Evolutionary conservation across 345 rosid genomes (phyloP), one percentile per base, ranked within the genome.

Genomic region (Gossypium bickii): DNA sequence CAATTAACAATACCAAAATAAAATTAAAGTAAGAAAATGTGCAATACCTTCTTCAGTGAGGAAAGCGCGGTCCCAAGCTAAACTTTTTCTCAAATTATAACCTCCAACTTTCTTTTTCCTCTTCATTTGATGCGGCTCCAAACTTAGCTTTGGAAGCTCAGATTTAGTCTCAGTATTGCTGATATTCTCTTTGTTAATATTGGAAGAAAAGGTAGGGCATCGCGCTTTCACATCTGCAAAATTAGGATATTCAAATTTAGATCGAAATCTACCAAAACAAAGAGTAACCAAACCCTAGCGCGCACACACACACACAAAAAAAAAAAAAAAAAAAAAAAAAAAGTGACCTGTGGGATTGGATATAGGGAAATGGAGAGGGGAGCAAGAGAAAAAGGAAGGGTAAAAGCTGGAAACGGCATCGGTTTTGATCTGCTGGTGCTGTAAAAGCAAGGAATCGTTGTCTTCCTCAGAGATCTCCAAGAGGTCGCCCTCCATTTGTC

Each of bases 21-120:
- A 9, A 17, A 0, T 7, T 68, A 77, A 90, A 90, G 77, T 18
- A 53, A 44, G 67, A 16, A 71, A 49, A 72, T 24, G 18, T 47
- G 12, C 1, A 6, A 25, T 25, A 94, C 99, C 99, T 89, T 89
- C 98, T 77, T 92, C 99, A 4, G 97, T 93, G 63, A 89, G 87
- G 76, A 94, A 93, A 67, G 98, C 98, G 61, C 82, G 82, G 59
- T 95, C 82, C 99, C 98, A 93, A 0, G 99, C 99, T 78, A 95
- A 83, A 84, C 99, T 95, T 77, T 93, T 93, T 49, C 97, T 85
- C 83, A 95, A 78, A 83, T 93, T 92, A 77, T 72, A 91, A 4
- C 92, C 93, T 55, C 89, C 90, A 17, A 82, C 87, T 83, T 83
- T 89, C 60, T 93, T 94, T 85, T 93, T 95, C 89, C 89, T 89